Conservation (phyloP, 2,329 filamentous ascomycete genomes). For the Cladophialophora carrionii region DNA sequence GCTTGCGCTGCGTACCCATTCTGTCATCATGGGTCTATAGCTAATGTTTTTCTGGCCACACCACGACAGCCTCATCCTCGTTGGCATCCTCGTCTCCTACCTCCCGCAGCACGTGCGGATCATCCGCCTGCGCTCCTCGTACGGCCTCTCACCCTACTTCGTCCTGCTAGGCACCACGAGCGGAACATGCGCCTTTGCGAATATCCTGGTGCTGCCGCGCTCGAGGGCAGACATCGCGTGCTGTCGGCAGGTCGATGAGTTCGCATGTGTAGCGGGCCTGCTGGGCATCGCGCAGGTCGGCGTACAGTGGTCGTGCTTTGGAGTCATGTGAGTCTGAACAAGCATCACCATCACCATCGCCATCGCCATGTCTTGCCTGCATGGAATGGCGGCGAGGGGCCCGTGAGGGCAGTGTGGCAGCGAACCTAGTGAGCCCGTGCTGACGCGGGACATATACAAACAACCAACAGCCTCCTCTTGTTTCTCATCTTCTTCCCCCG, state of each 20-base stretch:
- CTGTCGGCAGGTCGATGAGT: conserved; percentile 76
- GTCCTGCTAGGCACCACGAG: conserved; percentile 91
- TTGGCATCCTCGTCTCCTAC: conserved; percentile 91
- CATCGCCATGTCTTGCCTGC: too few species aligned
- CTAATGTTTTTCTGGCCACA: neutral
- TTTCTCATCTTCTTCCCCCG: conserved; percentile 92
- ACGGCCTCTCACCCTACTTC: conserved; percentile 94
- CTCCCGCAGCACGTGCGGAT: conserved; percentile 94
- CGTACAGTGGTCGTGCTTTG: conserved; percentile 89
- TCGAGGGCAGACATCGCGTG: conserved; percentile 83
- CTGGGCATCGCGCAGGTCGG: conserved; percentile 90
- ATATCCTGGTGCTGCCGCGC: conserved; percentile 84
- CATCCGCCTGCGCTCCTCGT: conserved; percentile 79
- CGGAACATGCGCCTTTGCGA: conserved; percentile 84
- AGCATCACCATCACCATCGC: neutral
- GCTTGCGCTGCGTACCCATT: too few species aligned
- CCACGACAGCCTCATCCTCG: conserved; percentile 67
- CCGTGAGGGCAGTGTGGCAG: neutral
- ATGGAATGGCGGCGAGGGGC: neutral
- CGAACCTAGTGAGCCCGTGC: too few species aligned
- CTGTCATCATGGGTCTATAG: too few species aligned
- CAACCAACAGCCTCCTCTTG: conserved; percentile 70
- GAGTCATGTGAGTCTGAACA: conserved; percentile 70
- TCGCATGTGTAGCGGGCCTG: conserved; percentile 82
- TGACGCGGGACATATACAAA: neutral